Evolutionary conservation across 441 rosid genomes (phyloP).

Genomic region (Cnidoscolus chayamansa): DNA sequence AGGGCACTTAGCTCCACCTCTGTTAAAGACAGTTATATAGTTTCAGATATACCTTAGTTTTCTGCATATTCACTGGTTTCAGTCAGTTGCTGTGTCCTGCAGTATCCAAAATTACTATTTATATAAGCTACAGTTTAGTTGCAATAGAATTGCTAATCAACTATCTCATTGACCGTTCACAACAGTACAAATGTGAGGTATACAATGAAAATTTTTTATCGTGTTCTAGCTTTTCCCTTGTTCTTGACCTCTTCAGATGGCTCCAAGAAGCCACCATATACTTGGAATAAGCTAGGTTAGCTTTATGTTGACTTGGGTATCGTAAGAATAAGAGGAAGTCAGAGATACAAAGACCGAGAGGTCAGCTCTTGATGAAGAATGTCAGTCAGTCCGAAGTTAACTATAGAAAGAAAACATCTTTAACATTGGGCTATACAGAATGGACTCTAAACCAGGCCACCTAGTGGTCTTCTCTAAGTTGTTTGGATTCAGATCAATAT

Average conservation of each 20-base stretch:
- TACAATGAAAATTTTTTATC: too few species aligned
- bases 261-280: neutral
- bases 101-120: neutral
- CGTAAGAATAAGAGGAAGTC: neutral
- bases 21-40: neutral
- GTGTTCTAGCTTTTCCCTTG: neutral
- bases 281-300: neutral
- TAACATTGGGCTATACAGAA: neutral
- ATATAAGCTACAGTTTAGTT: too few species aligned
- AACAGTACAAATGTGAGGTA: neutral
- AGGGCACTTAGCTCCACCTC: too few species aligned
- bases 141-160: too few species aligned
- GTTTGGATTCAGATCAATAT: too few species aligned
- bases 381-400: neutral
- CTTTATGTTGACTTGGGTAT: neutral
- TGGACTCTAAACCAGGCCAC: neutral
- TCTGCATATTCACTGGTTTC: conserved; percentile 44
- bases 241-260: neutral
- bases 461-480: too few species aligned
- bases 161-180: too few species aligned
- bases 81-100: conserved; percentile 60
- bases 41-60: conserved; percentile 29
- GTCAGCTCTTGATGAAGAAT: neutral
- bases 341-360: too few species aligned
- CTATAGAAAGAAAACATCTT: neutral